These are phyloP conservation scores for Erodium maritimum DNA, from an alignment of 345 rosid genomes.

Conservation along the genomic window DNA sequence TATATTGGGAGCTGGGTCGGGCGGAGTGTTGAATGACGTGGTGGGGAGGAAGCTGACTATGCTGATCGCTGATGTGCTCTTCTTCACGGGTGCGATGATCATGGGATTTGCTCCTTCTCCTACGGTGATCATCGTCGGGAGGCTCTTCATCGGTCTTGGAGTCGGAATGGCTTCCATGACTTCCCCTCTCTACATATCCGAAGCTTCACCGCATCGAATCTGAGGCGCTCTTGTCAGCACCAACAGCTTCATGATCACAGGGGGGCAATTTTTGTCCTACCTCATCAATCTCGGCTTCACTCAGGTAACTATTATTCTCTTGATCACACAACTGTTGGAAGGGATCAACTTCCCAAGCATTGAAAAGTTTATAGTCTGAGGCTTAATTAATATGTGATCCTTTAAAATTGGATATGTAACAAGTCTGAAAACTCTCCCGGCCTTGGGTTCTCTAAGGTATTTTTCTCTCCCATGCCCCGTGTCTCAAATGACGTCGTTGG, in stretches of 20 bases:
- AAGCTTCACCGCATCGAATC: slow-evolving; percentile 84
- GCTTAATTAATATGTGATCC: too few relatives aligned
- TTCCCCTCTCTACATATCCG: slow-evolving; percentile 82
- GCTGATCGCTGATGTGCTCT: slow-evolving; percentile 45
- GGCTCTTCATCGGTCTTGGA: slow-evolving; percentile 76
- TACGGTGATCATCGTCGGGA: slow-evolving; percentile 55
- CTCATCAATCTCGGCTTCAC: slow-evolving; percentile 76
- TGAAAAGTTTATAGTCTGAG: too few relatives aligned
- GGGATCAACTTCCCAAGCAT: too few relatives aligned
- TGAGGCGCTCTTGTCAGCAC: slow-evolving; percentile 86
- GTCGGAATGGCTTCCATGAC: slow-evolving; percentile 99
- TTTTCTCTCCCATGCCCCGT: too few relatives aligned
- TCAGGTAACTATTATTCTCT: too few relatives aligned
- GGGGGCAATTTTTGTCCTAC: slow-evolving; percentile 78
- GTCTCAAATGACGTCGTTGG: too few relatives aligned
- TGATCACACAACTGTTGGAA: too few relatives aligned
- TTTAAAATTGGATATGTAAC: too few relatives aligned
- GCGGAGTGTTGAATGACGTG: slow-evolving; percentile 69
- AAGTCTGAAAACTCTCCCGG: too few relatives aligned
- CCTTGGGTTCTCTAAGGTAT: too few relatives aligned
- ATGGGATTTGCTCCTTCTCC: slow-evolving; percentile 76
- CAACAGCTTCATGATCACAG: slow-evolving; percentile 69
- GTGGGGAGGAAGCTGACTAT: slow-evolving; percentile 61
- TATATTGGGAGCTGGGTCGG: slow-evolving; percentile 69
- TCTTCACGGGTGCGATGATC: slow-evolving; percentile 50